phyloP scores from a whole-genome alignment of 768 basidiomycete genomes.

The Lentinula lateritia region DNA sequence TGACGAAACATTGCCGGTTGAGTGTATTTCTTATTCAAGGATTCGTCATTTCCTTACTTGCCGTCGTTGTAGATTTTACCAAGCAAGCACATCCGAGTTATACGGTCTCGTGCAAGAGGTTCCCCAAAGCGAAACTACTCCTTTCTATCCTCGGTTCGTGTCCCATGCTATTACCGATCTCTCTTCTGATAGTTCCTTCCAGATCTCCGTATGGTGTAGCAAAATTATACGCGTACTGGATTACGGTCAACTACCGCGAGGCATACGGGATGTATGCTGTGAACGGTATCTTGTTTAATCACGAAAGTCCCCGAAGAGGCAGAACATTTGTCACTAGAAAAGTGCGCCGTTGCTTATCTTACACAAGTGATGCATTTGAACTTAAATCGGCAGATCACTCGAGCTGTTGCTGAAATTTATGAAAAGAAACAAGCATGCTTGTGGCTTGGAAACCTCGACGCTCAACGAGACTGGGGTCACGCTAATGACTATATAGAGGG shows the following conservation, averaged over 20 bases:
- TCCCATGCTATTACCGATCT: too few species aligned
- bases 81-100: constrained; percentile 94
- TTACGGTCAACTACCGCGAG: constrained; percentile 89
- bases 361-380: not conserved
- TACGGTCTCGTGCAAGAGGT: constrained; percentile 97
- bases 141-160: constrained; percentile 83
- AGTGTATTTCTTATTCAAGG: not conserved
- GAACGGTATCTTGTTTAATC: constrained; percentile 97
- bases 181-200: not conserved
- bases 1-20: constrained; percentile 78
- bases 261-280: constrained; percentile 95
- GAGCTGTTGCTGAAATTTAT: constrained; percentile 89
- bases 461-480: constrained; percentile 97
- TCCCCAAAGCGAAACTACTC: constrained; percentile 92
- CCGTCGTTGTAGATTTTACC: constrained; percentile 61
- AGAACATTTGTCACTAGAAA: constrained; percentile 96
- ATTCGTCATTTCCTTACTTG: not conserved
- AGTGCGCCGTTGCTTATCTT: not conserved
- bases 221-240: constrained; percentile 91
- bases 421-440: constrained; percentile 86
- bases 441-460: constrained; percentile 92
- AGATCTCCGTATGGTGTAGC: constrained; percentile 88
- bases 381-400: constrained; percentile 46
- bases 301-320: constrained; percentile 93
- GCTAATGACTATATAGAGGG: constrained; percentile 93